A percentile compares a stretch with the other conserved stretches of the same genome.
Conservation (phyloP, 306 rosid species). For the Rosa persica region DNA sequence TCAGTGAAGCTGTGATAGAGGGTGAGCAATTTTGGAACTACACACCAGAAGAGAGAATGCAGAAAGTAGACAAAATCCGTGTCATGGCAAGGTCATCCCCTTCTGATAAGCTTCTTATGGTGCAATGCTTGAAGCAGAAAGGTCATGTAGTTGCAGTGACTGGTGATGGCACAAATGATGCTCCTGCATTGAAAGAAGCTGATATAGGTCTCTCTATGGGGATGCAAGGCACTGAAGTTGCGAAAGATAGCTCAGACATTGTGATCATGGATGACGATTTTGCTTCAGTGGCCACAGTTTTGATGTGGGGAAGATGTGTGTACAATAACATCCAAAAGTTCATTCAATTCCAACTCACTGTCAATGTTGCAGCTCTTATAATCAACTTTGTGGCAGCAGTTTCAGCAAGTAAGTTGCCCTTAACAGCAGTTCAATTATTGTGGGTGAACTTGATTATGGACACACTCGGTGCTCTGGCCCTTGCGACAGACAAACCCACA, state of each 20-base stretch:
- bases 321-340: slow-evolving; percentile 40
- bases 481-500: slow-evolving; percentile 40
- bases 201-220: slow-evolving; percentile 43
- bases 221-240: slow-evolving; percentile 39
- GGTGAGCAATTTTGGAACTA: slow-evolving; percentile 34
- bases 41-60: slow-evolving; percentile 34
- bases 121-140: slow-evolving; percentile 36
- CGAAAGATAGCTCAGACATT: slow-evolving; percentile 33
- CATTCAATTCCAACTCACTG: slow-evolving; percentile 44
- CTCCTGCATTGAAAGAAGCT: slow-evolving; percentile 36
- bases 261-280: slow-evolving; percentile 40
- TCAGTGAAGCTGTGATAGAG: slow-evolving; percentile 31
- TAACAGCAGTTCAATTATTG: slow-evolving; percentile 36
- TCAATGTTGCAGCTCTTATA: slow-evolving; percentile 33
- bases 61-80: slow-evolving; percentile 30
- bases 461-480: slow-evolving; percentile 38
- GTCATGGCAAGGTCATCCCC: slow-evolving; percentile 46
- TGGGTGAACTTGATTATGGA: slow-evolving; percentile 48
- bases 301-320: slow-evolving; percentile 47
- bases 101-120: slow-evolving; percentile 33
- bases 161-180: slow-evolving; percentile 36
- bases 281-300: slow-evolving; percentile 29
- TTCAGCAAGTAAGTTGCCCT: slow-evolving; percentile 30
- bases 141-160: slow-evolving; percentile 47
- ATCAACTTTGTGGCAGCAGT: slow-evolving; percentile 40